A percentile compares a stretch with the other conserved stretches of the same genome.
These are phyloP conservation scores for Microdochium paspali DNA, from an alignment of 2,329 filamentous ascomycete genomes.

Conservation along the genomic window DNA sequence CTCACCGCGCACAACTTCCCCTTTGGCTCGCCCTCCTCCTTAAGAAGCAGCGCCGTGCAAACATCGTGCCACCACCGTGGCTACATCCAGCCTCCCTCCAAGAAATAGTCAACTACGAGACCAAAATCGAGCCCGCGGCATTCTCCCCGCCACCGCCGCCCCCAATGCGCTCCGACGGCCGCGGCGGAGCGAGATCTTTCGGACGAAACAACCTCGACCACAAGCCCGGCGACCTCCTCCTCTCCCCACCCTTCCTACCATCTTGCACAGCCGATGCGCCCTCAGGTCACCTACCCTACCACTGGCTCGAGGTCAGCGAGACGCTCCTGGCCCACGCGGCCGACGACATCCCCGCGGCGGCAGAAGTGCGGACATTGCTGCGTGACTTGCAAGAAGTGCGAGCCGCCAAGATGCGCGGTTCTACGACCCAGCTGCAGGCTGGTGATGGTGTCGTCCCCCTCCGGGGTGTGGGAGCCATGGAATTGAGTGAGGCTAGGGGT, in stretches of 20 bases:
- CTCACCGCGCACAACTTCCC: slow-evolving; percentile 68
- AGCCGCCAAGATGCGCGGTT: slow-evolving; percentile 77
- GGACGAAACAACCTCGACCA: slow-evolving; percentile 18
- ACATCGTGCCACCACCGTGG: slow-evolving; percentile 88
- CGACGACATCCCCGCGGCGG: slow-evolving; percentile 69
- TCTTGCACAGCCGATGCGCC: slow-evolving; percentile 63
- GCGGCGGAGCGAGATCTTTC: slow-evolving; percentile 29
- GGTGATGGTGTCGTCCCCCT: slow-evolving; percentile 61
- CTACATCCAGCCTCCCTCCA: slow-evolving; percentile 67
- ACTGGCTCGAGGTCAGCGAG: slow-evolving; percentile 89
- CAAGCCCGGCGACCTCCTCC: slow-evolving; percentile 13
- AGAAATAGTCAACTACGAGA: slow-evolving; percentile 74
- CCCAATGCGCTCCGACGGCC: slow-evolving; percentile 39
- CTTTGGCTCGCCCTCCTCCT: slow-evolving; percentile 93
- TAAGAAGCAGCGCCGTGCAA: slow-evolving; percentile 87
- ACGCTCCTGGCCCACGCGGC: slow-evolving; percentile 75
- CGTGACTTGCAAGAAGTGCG: slow-evolving; percentile 80
- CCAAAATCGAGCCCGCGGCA: slow-evolving; percentile 55
- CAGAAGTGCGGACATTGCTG: slow-evolving; percentile 65
- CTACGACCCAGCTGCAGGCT: slow-evolving; percentile 61
- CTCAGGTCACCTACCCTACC: slow-evolving; percentile 70
- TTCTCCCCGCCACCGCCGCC: slow-evolving; percentile 73
- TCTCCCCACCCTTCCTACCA: slow-evolving; percentile 69
- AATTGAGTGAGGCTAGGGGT: slow-evolving; percentile 75
- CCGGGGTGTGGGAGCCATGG: slow-evolving; percentile 80